These are phyloP conservation scores for Sclerotinia subarctica DNA, from an alignment of 2,329 filamentous ascomycete species.

Conservation along the genomic window DNA sequence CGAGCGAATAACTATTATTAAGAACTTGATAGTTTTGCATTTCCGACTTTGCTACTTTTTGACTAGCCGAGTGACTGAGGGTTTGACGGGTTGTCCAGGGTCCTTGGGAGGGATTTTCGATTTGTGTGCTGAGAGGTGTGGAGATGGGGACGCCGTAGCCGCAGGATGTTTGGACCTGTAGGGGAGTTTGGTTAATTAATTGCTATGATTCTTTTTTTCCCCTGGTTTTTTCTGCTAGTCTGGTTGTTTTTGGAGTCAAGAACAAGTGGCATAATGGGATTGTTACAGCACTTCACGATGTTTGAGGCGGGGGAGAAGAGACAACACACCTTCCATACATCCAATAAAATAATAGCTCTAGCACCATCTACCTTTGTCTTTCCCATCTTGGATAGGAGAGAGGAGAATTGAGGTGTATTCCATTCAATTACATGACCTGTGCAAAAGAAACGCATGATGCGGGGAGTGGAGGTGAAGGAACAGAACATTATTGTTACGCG, in stretches of 20 bases:
- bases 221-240: background rate
- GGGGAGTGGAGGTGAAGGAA: constrained; percentile 56
- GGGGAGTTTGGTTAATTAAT: background rate
- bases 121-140: background rate
- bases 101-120: background rate
- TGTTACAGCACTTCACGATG: too few relatives aligned
- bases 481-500: constrained; percentile 73
- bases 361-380: constrained; percentile 47
- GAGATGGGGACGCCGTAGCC: constrained; percentile 58
- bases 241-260: background rate
- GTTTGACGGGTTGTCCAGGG: constrained; percentile 15
- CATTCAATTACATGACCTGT: constrained; percentile 57
- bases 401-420: constrained; percentile 49
- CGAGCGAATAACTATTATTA: constrained; percentile 9
- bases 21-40: background rate
- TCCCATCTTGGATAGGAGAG: constrained; percentile 46
- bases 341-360: constrained; percentile 58
- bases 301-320: too few relatives aligned
- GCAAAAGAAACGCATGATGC: constrained; percentile 65
- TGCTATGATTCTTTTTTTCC: background rate
- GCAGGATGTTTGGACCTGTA: constrained; percentile 62
- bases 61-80: background rate
- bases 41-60: background rate
- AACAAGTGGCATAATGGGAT: too few relatives aligned
- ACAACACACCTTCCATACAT: constrained; percentile 47